Evolutionary conservation across 2,329 filamentous ascomycete genomes (phyloP).

Genomic region (Colletotrichum trifolii): DNA sequence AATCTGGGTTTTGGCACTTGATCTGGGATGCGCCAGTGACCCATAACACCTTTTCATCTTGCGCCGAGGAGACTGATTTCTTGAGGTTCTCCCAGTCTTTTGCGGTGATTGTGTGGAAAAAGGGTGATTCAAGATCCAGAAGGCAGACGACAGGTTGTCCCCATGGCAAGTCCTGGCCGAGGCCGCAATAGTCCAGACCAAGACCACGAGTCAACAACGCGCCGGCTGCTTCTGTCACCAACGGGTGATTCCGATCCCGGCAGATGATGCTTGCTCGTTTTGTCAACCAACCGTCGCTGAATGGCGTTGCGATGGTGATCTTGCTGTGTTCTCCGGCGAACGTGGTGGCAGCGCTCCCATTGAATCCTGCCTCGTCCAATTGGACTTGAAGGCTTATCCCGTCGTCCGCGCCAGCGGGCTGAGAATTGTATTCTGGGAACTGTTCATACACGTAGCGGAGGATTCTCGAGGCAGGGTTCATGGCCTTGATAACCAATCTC

Average conservation of each 20-base stretch:
- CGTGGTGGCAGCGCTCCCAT: background rate
- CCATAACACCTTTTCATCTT: conserved; percentile 43
- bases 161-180: conserved; percentile 12
- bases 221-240: background rate
- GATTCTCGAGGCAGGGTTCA: conserved; percentile 16
- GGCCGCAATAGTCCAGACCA: background rate
- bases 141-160: conserved; percentile 24
- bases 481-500: background rate
- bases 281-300: background rate
- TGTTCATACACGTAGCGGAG: conserved; percentile 8
- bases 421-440: background rate
- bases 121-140: conserved; percentile 24
- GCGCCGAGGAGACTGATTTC: conserved; percentile 14
- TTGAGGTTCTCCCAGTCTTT: conserved; percentile 11
- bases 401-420: background rate
- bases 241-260: background rate
- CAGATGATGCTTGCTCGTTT: conserved; percentile 17
- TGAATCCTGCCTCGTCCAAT: conserved; percentile 12
- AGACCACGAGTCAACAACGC: background rate
- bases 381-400: background rate
- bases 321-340: conserved; percentile 13
- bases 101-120: conserved; percentile 9
- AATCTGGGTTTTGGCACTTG: conserved; percentile 41
- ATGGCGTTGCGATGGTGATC: conserved; percentile 5
- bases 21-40: conserved; percentile 44